These are phyloP conservation scores for Jatropha multifida DNA, from an alignment of 441 rosid genomes.

Conservation along the genomic window DNA sequence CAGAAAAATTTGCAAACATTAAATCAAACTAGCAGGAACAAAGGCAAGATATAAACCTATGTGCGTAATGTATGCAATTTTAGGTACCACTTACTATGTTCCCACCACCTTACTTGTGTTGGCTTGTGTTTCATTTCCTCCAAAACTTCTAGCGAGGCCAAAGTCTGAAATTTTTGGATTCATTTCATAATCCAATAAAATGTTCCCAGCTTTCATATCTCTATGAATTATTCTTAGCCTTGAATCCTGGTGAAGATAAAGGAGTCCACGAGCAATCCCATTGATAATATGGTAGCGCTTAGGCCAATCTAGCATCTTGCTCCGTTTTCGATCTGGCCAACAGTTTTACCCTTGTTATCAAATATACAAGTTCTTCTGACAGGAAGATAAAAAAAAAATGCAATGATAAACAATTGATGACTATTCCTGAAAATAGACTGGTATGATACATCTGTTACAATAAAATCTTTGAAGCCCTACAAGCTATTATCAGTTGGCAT, in stretches of 20 bases:
- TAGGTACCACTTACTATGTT: constrained; percentile 50
- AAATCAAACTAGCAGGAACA: not conserved
- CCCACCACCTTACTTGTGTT: constrained; percentile 25
- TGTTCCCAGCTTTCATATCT: constrained; percentile 63
- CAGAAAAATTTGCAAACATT: not conserved
- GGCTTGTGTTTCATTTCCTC: constrained; percentile 14
- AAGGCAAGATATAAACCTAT: not conserved
- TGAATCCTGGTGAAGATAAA: constrained; percentile 35
- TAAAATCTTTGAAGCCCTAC: not conserved
- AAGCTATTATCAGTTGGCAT: not conserved
- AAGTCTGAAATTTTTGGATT: constrained; percentile 69
- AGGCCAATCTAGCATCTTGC: constrained; percentile 41
- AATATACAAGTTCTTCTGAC: not conserved
- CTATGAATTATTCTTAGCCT: constrained; percentile 63
- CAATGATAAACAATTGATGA: not conserved
- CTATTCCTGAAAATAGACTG: not conserved
- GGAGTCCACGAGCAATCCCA: constrained; percentile 64
- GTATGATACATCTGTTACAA: not conserved
- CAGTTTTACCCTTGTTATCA: not conserved
- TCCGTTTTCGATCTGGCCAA: constrained; percentile 32
- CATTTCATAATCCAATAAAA: constrained; percentile 52
- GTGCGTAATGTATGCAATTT: not conserved
- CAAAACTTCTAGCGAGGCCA: constrained; percentile 69
- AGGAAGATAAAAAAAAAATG: not conserved
- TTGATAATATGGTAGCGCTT: constrained; percentile 42